Base-by-base conservation (phyloP, 257 asterid genomes). In the Nicotiana paniculata region DNA sequence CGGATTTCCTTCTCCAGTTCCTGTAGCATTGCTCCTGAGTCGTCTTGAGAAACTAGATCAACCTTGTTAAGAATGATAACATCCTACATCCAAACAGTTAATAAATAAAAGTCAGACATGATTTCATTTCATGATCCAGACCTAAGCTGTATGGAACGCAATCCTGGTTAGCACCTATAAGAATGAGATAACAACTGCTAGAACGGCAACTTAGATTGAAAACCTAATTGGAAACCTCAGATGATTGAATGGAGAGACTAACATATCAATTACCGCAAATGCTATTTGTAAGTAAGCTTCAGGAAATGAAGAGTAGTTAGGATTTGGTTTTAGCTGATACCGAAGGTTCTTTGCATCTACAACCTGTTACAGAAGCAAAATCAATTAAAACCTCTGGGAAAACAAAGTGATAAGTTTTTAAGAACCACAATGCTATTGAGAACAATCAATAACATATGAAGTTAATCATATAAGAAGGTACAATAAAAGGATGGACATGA, bases 281-380 rank as follows among this genome's bases (percentile, higher is more conserved):
- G 98, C 97, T 84, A 94, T 96, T 85, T 94, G 99, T 79, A 90
- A 86, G 89, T 93, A 96, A 61, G 97, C 97, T 96, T 96, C 99
- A 18, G 99, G 99, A 85, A 92, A 96, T 70, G 98, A 90, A 13
- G 97, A 94, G 1, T 94, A 88, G 28, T 94, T 95, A 1, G 88
- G 92, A 84, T 89, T 90, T 70, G 93, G 86, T 81, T 88, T 88
- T 81, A 96, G 95, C 92, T 96, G 99, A 83, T 96, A 90, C 30
- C 89, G 92, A 55, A 96, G 98, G 92, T 96, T 96, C 86, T 92
- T 96, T 82, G 98, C 98, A 89, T 96, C 99, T 77, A 96, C 98
- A 80, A 96, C 99, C 99, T 96, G 84, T 61, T 18, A 81, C 74
- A 85, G 65, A 68, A 76, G 74, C 65, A 86, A 83, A 80, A 24